A percentile compares a stretch with the other conserved stretches of the same genome.
These are phyloP conservation scores for Cynanchum wilfordii DNA, from an alignment of 257 asterid genomes.

Conservation along the genomic window DNA sequence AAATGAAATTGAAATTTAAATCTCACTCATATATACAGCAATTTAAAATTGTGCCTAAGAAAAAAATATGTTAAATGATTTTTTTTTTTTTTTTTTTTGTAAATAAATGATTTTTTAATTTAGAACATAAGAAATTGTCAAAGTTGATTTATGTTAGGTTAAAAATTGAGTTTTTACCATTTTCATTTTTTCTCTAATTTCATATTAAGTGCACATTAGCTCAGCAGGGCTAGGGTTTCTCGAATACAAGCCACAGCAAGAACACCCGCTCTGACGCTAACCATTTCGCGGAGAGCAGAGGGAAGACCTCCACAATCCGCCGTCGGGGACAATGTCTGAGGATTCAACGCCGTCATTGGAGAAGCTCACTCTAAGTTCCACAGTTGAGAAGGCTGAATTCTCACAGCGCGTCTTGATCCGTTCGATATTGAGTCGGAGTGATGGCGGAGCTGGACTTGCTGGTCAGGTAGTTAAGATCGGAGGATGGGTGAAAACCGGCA, in stretches of 20 bases:
- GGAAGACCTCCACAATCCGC: not conserved
- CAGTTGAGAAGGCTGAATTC: constrained; percentile 50
- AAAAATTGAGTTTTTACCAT: too few species aligned
- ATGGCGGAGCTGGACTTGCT: constrained; percentile 69
- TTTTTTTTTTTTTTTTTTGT: too few species aligned
- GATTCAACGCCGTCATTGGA: constrained; percentile 47
- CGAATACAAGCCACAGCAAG: not conserved
- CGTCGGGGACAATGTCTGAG: constrained; percentile 32
- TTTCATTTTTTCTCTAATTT: not conserved
- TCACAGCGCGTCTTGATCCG: constrained; percentile 76
- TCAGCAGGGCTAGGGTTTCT: constrained; percentile 19
- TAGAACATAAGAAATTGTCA: too few species aligned
- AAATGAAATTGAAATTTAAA: too few species aligned
- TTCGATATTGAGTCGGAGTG: constrained; percentile 61
- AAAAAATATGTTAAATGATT: too few species aligned
- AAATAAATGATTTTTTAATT: too few species aligned
- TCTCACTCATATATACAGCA: too few species aligned
- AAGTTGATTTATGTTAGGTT: too few species aligned
- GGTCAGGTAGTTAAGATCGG: constrained; percentile 66
- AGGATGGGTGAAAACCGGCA: constrained; percentile 93
- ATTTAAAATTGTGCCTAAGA: too few species aligned
- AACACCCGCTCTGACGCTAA: not conserved
- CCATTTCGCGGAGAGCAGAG: not conserved
- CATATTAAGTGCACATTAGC: not conserved
- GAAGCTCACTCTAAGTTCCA: constrained; percentile 34